A percentile compares a stretch with the other conserved stretches of the same genome.
These are phyloP conservation scores for Talaromyces marneffei DNA, from an alignment of 2,329 filamentous ascomycete genomes.

Conservation along the genomic window DNA sequence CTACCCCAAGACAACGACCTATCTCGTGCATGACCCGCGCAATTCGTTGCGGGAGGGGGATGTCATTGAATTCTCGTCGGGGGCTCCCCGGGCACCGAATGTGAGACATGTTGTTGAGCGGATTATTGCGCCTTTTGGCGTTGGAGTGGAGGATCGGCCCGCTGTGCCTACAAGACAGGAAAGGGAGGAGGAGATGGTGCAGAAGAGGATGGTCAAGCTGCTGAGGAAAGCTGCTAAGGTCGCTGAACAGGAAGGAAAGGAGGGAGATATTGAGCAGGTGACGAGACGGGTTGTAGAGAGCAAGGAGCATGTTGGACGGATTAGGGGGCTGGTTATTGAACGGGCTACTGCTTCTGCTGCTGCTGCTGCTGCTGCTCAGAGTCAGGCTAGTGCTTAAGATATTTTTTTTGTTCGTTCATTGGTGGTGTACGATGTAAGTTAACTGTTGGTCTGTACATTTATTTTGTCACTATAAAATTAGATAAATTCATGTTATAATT, in stretches of 20 bases:
- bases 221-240: conserved; percentile 22
- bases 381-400: not conserved
- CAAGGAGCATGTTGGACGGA: conserved; percentile 24
- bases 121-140: conserved; percentile 38
- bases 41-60: conserved; percentile 41
- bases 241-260: conserved; percentile 15
- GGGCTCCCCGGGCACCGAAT: conserved; percentile 32
- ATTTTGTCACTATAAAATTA: not conserved
- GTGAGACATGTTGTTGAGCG: conserved; percentile 40
- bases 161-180: conserved; percentile 32
- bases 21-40: conserved; percentile 35
- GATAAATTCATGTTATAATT: not conserved
- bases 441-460: not conserved
- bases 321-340: conserved; percentile 27
- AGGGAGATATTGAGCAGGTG: conserved; percentile 22
- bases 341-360: conserved; percentile 15
- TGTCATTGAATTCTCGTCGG: conserved; percentile 41
- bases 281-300: conserved; percentile 10
- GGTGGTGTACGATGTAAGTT: not conserved
- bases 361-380: not conserved
- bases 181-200: conserved; percentile 27
- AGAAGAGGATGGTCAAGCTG: conserved; percentile 29
- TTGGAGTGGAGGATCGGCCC: conserved; percentile 31
- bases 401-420: not conserved
- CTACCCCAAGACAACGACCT: conserved; percentile 31